These are phyloP conservation scores for Cyberlindnera maritima DNA, from an alignment of 805 yeast species.

Conservation along the genomic window DNA sequence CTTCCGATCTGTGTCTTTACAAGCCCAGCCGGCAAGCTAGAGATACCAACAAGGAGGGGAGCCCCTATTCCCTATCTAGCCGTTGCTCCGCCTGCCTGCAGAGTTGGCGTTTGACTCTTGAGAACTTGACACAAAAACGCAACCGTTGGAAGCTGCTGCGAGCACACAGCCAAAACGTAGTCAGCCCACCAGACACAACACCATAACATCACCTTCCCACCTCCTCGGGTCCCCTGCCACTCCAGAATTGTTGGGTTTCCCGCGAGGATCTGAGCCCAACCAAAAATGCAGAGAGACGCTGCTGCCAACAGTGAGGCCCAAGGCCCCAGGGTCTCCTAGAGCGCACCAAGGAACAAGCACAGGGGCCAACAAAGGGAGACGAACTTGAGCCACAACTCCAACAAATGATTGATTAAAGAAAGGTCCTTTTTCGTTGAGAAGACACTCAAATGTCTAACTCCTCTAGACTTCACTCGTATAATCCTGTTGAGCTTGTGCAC, in stretches of 20 bases:
- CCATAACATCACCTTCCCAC: not conserved
- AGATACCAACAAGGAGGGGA: not conserved
- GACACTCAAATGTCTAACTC: too few species aligned
- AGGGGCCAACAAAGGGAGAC: too few species aligned
- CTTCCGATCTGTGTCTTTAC: too few species aligned
- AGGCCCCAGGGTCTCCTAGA: too few species aligned
- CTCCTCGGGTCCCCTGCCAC: not conserved
- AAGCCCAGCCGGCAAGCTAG: too few species aligned
- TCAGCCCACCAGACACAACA: not conserved
- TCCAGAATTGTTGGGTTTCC: slow-evolving; percentile 1
- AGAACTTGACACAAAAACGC: not conserved
- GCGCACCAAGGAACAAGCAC: too few species aligned
- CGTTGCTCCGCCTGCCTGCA: not conserved
- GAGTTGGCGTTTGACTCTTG: not conserved
- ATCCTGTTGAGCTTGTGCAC: too few species aligned
- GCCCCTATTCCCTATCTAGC: not conserved
- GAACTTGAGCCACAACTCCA: too few species aligned
- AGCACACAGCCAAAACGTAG: not conserved
- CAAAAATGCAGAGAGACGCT: slow-evolving; percentile 6
- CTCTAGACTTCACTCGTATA: too few species aligned
- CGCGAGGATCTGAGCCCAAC: slow-evolving; percentile 2
- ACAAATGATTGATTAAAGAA: too few species aligned
- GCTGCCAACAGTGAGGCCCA: not conserved
- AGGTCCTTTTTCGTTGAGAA: too few species aligned
- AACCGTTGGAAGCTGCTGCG: not conserved